A percentile compares a stretch with the other conserved stretches of the same genome.
Conservation (phyloP, 306 rosid genomes). For the Lablab purpureus region DNA sequence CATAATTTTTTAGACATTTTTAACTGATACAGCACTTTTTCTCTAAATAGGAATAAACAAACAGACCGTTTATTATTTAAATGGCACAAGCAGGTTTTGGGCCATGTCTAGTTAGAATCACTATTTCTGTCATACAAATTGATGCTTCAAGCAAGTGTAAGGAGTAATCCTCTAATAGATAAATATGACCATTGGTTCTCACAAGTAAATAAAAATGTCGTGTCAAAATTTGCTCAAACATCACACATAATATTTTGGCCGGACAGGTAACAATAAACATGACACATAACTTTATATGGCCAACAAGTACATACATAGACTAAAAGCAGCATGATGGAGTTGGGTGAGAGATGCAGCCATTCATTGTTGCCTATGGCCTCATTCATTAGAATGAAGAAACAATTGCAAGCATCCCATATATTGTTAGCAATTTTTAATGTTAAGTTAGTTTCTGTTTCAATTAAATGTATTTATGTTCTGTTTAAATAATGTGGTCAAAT, state of each 20-base stretch:
- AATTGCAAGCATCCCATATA: constrained; percentile 12
- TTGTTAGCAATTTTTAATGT: too few species aligned
- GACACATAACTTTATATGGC: neutral
- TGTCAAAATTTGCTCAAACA: constrained; percentile 22
- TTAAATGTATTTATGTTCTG: too few species aligned
- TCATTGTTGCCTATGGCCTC: constrained; percentile 3
- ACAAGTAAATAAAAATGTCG: constrained; percentile 22
- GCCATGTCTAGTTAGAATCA: neutral
- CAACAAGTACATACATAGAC: constrained; percentile 16
- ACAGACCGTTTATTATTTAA: neutral
- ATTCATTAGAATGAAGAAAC: constrained; percentile 17
- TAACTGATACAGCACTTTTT: neutral
- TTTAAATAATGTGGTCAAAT: too few species aligned
- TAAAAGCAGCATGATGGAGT: constrained; percentile 6
- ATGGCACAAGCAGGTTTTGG: neutral
- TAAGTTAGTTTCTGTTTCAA: too few species aligned
- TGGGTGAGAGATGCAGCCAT: constrained; percentile 3
- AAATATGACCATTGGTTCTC: neutral
- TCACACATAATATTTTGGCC: neutral
- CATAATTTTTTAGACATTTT: constrained; percentile 11
- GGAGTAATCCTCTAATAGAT: constrained; percentile 17
- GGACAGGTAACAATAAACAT: constrained; percentile 4
- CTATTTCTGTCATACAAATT: neutral
- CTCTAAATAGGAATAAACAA: neutral
- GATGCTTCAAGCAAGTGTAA: constrained; percentile 21